Evolutionary conservation across 139 green algal genomes (phyloP).

Genomic region (Edaphochlamys debaryana): DNA sequence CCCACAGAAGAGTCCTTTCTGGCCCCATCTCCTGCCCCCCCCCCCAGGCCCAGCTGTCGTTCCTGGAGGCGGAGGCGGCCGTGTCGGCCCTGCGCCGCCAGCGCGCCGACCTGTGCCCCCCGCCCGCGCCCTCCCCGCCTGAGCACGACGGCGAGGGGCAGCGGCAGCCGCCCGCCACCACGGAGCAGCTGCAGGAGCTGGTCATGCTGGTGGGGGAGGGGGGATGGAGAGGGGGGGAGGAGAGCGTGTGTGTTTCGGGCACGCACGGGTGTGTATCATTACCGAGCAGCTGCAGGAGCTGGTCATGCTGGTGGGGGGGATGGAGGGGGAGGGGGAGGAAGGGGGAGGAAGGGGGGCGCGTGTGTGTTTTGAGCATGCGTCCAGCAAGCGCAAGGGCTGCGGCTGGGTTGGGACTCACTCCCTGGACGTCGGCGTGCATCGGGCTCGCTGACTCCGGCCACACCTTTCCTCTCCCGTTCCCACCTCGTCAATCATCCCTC

Average conservation of each 20-base stretch:
- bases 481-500: no score
- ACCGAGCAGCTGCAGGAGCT: conserved; percentile 45
- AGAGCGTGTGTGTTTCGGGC: no score
- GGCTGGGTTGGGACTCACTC: no score
- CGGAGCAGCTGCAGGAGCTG: conserved; percentile 45
- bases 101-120: conserved; percentile 39
- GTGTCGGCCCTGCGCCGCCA: conserved; percentile 41
- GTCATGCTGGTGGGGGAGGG: conserved; percentile 41
- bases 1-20: no score
- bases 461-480: no score
- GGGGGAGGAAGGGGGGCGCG: no score
- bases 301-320: conserved; percentile 20
- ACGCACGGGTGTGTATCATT: background rate
- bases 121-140: background rate
- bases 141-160: conserved; percentile 20
- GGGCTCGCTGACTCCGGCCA: no score
- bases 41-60: conserved; percentile 52
- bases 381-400: no score
- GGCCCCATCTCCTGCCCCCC: no score
- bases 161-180: conserved; percentile 12
- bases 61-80: conserved; percentile 62
- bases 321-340: background rate
- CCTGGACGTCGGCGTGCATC: no score
- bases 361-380: no score
- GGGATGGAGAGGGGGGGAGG: no score